A percentile compares a stretch with the other conserved stretches of the same genome.
These are phyloP conservation scores for Quercus variabilis DNA, from an alignment of 306 rosid genomes.

Conservation along the genomic window DNA sequence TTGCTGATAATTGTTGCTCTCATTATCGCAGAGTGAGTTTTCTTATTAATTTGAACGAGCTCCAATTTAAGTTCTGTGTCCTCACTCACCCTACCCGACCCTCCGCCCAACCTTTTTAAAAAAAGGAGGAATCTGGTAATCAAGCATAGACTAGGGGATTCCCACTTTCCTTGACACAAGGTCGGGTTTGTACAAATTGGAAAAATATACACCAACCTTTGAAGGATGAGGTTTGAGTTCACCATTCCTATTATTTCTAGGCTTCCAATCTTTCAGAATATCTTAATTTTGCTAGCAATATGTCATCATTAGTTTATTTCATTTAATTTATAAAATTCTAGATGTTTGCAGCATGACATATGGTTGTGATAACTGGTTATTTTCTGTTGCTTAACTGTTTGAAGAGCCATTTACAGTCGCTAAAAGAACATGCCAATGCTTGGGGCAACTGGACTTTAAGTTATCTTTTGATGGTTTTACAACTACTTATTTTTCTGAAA, in stretches of 20 bases:
- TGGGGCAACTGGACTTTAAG: not conserved
- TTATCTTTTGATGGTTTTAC: not conserved
- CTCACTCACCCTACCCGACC: too few species aligned
- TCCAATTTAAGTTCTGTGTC: too few species aligned
- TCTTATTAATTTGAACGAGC: slow-evolving; percentile 5
- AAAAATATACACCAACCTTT: too few species aligned
- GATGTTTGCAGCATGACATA: too few species aligned
- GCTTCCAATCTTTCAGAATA: too few species aligned
- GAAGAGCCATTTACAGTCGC: not conserved
- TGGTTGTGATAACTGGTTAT: too few species aligned
- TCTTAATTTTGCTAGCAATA: too few species aligned
- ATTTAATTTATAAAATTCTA: not conserved
- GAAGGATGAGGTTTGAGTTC: too few species aligned
- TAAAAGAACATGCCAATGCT: not conserved
- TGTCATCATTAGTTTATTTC: not conserved
- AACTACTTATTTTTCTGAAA: not conserved
- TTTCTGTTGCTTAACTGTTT: not conserved
- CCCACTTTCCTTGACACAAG: too few species aligned
- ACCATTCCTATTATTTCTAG: too few species aligned
- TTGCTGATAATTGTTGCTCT: slow-evolving; percentile 81
- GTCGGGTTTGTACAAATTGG: too few species aligned
- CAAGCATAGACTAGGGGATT: not conserved
- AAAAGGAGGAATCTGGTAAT: not conserved
- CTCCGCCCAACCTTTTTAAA: too few species aligned
- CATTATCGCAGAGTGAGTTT: slow-evolving; percentile 82